These are phyloP conservation scores for Didymosphaeria variabile DNA, from an alignment of 2,329 filamentous ascomycete genomes.

Conservation along the genomic window DNA sequence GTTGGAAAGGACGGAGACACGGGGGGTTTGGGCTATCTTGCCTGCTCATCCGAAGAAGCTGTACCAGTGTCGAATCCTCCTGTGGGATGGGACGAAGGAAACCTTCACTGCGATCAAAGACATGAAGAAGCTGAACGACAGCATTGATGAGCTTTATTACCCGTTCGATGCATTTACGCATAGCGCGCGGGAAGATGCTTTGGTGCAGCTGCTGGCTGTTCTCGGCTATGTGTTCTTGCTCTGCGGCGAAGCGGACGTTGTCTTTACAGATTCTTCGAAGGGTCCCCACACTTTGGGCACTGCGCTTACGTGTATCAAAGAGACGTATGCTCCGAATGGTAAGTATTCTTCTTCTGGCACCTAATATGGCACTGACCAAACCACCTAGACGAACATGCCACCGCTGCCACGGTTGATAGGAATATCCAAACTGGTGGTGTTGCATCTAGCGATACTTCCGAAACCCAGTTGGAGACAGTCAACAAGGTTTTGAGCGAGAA, in stretches of 20 bases:
- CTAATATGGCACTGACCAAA: neutral
- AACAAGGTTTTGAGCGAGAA: neutral
- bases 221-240: constrained; percentile 1
- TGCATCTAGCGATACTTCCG: neutral
- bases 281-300: neutral
- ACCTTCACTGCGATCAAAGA: neutral
- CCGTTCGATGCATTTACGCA: neutral
- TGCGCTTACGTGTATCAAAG: neutral
- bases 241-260: neutral
- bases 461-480: neutral
- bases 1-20: neutral
- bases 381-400: neutral
- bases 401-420: constrained; percentile 1
- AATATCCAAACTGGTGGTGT: neutral
- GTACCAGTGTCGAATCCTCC: neutral
- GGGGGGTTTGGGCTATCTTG: neutral
- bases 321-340: constrained; percentile 4
- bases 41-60: neutral
- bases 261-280: constrained; percentile 1
- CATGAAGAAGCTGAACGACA: neutral
- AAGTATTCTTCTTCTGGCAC: neutral
- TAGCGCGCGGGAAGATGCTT: neutral
- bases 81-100: neutral
- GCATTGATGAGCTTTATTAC: neutral
- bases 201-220: neutral